Evolutionary conservation across 2,329 filamentous ascomycete species (phyloP).

Genomic region (Ascochyta koolunga): DNA sequence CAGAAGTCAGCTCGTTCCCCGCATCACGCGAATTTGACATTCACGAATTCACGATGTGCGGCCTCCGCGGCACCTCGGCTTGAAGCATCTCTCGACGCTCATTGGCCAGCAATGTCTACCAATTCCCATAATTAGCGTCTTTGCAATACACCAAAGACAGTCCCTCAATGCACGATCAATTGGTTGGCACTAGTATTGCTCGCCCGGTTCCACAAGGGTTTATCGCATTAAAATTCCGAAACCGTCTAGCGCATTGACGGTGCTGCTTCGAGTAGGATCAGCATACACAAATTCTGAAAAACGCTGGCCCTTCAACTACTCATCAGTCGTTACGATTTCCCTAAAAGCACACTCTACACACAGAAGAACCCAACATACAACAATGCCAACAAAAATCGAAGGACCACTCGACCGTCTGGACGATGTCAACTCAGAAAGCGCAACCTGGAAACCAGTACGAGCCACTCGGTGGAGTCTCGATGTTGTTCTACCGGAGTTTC

Average conservation of each 20-base stretch:
- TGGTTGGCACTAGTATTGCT: background rate
- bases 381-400: constrained; percentile 38
- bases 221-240: constrained; percentile 4
- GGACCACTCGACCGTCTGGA: constrained; percentile 39
- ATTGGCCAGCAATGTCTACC: background rate
- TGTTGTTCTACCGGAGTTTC: constrained; percentile 40
- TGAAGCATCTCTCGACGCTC: background rate
- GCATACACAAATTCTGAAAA: background rate
- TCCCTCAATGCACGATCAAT: background rate
- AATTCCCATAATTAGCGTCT: background rate
- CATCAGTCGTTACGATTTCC: background rate
- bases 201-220: background rate
- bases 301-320: background rate
- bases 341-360: background rate
- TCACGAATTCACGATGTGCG: constrained; percentile 8
- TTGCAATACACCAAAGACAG: background rate
- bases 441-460: constrained; percentile 36
- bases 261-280: background rate
- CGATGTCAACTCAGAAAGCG: constrained; percentile 30
- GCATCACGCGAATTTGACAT: constrained; percentile 11
- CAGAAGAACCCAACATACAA: background rate
- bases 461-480: constrained; percentile 40
- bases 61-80: constrained; percentile 18
- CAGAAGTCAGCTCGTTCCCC: constrained; percentile 7
- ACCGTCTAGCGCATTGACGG: background rate